Evolutionary conservation across 257 asterid genomes (phyloP).

Genomic region (Plectranthus barbatus): DNA sequence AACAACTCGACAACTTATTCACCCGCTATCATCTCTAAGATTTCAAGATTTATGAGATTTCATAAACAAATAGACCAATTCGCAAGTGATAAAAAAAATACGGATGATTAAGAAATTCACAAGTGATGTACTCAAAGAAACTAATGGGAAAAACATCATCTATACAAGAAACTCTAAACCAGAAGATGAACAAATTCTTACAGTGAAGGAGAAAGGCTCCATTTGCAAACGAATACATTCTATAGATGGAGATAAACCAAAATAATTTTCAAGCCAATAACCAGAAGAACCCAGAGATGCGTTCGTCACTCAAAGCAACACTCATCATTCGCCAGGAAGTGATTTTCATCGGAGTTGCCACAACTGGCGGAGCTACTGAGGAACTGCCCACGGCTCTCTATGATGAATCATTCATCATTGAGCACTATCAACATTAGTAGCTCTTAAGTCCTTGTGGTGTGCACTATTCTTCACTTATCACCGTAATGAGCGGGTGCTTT

Average conservation of each 20-base stretch:
- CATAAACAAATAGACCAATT: too few species aligned
- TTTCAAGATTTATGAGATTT: too few species aligned
- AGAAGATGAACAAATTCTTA: background rate
- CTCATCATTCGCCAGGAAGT: conserved; percentile 60
- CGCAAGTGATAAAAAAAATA: too few species aligned
- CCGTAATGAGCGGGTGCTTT: conserved; percentile 87
- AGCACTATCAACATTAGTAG: conserved; percentile 85
- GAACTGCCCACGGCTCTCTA: conserved; percentile 70
- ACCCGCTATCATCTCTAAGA: too few species aligned
- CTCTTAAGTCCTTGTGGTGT: conserved; percentile 93
- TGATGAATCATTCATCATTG: conserved; percentile 87
- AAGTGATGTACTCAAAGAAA: background rate
- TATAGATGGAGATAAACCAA: too few species aligned
- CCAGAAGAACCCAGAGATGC: background rate
- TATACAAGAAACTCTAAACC: background rate
- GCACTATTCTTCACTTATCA: conserved; percentile 96
- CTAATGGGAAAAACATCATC: background rate
- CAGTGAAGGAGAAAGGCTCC: background rate
- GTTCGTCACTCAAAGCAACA: too few species aligned
- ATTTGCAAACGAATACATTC: conserved; percentile 2
- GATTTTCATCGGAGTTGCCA: conserved; percentile 91
- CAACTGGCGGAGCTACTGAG: conserved; percentile 93
- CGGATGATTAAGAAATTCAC: background rate
- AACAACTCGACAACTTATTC: too few species aligned
- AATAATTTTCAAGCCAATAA: too few species aligned